Conservation (phyloP, 371 early-diverging fungal genomes). For the Mortierella sp. region DNA sequence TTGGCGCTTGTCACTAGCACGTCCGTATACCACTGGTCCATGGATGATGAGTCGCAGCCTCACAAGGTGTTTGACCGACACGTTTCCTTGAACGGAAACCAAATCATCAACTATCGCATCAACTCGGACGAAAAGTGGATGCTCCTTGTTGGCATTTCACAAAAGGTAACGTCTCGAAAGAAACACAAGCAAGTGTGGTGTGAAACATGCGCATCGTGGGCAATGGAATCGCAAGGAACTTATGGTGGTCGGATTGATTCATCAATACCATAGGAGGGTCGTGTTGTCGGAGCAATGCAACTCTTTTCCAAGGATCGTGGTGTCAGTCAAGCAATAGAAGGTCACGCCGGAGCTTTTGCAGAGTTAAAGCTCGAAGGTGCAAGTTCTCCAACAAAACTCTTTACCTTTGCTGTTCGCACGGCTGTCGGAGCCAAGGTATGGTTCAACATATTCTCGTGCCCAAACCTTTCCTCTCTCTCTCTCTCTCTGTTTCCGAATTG, state of each 20-base stretch:
- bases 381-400: slow-evolving; percentile 83
- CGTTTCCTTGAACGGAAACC: slow-evolving; percentile 80
- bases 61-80: slow-evolving; percentile 95
- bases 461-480: too few species aligned
- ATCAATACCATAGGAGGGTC: slow-evolving; percentile 65
- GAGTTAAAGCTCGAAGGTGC: slow-evolving; percentile 86
- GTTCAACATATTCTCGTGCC: neutral
- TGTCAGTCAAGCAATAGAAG: slow-evolving; percentile 96
- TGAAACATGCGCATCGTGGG: too few species aligned
- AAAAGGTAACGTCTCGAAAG: slow-evolving; percentile 61
- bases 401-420: slow-evolving; percentile 92
- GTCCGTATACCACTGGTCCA: slow-evolving; percentile 96
- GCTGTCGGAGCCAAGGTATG: slow-evolving; percentile 82
- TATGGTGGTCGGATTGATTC: neutral
- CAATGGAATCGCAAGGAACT: too few species aligned
- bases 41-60: slow-evolving; percentile 90
- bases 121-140: slow-evolving; percentile 94
- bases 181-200: too few species aligned
- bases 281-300: slow-evolving; percentile 97
- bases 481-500: too few species aligned
- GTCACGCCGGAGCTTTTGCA: slow-evolving; percentile 97
- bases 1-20: slow-evolving; percentile 91
- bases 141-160: slow-evolving; percentile 93
- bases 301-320: slow-evolving; percentile 92
- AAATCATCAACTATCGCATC: slow-evolving; percentile 95